A percentile compares a stretch with the other conserved stretches of the same genome.
These are phyloP conservation scores for Umbelopsis sp. DNA, from an alignment of 192 early-diverging fungal species.

Conservation along the genomic window DNA sequence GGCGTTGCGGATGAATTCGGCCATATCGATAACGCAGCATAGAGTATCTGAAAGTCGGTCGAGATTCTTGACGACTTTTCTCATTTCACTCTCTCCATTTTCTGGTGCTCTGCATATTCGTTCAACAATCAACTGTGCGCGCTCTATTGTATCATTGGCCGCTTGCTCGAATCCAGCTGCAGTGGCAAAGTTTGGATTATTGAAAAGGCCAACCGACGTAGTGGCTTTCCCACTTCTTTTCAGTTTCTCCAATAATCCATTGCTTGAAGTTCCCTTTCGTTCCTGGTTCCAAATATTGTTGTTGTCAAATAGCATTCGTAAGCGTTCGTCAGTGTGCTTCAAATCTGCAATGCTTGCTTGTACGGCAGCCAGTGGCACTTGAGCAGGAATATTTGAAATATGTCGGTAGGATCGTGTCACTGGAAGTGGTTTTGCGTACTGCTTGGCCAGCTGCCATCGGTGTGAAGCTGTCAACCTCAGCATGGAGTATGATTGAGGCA, in stretches of 20 bases:
- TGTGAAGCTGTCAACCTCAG: not conserved
- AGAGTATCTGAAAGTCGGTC: slow-evolving; percentile 88
- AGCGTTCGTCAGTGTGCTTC: slow-evolving; percentile 19
- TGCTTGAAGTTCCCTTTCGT: not conserved
- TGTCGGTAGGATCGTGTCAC: not conserved
- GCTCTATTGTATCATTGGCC: slow-evolving; percentile 47
- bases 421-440: not conserved
- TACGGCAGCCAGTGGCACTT: not conserved
- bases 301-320: slow-evolving; percentile 36
- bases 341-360: not conserved
- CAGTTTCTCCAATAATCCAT: not conserved
- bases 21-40: slow-evolving; percentile 89
- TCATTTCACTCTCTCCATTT: slow-evolving; percentile 56
- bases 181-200: slow-evolving; percentile 43
- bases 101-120: slow-evolving; percentile 52
- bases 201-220: slow-evolving; percentile 38
- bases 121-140: slow-evolving; percentile 53
- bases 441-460: not conserved
- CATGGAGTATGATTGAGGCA: not conserved
- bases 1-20: slow-evolving; percentile 90
- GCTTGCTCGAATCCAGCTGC: slow-evolving; percentile 47
- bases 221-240: not conserved
- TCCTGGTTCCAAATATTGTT: slow-evolving; percentile 28
- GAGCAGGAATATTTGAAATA: not conserved
- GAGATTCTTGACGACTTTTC: slow-evolving; percentile 81